Conservation (phyloP, 2,329 filamentous ascomycete genomes). For the Sporothrix inflata region DNA sequence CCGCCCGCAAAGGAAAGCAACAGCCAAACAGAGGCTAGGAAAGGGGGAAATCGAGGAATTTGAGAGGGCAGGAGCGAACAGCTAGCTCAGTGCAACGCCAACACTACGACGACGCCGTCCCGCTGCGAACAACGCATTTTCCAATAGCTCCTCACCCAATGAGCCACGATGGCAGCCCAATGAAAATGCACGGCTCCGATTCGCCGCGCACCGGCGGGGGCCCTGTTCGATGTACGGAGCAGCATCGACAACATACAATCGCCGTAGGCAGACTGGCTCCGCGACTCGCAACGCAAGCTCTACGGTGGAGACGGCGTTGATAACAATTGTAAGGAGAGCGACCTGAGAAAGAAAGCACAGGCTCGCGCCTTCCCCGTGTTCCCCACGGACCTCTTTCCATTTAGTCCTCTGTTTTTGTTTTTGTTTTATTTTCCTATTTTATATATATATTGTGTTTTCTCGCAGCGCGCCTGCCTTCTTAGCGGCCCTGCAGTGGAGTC, state of each 20-base stretch:
- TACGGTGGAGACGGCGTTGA: not conserved
- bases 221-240: not conserved
- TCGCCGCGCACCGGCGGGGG: not conserved
- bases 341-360: not conserved
- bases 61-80: constrained; percentile 1
- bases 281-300: too few species aligned
- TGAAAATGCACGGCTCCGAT: not conserved
- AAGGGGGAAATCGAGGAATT: not conserved
- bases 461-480: not conserved
- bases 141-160: not conserved
- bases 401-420: not conserved
- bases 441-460: not conserved
- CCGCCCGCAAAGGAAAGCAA: not conserved
- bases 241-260: not conserved
- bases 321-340: not conserved
- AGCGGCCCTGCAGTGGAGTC: constrained; percentile 25
- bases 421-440: not conserved
- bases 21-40: constrained; percentile 1
- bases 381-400: not conserved
- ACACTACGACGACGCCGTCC: not conserved
- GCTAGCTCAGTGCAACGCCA: constrained; percentile 2
- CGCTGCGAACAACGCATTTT: constrained; percentile 13
- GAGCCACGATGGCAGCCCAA: constrained; percentile 15
- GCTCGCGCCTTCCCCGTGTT: constrained; percentile 7
- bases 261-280: not conserved